phyloP scores from a whole-genome alignment of 2,329 filamentous ascomycete genomes.

The Sclerotinia sclerotiorum region DNA sequence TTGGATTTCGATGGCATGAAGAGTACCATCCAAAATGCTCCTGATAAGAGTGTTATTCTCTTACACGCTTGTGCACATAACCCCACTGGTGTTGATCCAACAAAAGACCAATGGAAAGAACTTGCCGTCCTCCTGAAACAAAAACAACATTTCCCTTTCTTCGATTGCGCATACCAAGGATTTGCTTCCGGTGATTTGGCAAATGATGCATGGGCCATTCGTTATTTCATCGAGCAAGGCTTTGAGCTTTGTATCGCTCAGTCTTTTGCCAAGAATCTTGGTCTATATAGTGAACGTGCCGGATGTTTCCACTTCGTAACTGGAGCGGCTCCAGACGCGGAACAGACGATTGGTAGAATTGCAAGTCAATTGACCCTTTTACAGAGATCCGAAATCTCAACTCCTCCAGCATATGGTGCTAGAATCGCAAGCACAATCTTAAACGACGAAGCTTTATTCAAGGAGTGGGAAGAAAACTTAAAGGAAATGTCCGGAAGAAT shows the following conservation, averaged over 20 bases:
- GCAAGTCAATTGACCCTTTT: conserved; percentile 88
- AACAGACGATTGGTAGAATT: conserved; percentile 61
- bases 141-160: conserved; percentile 93
- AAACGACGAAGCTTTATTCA: conserved; percentile 78
- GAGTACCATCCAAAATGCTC: conserved; percentile 65
- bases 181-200: conserved; percentile 90
- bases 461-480: conserved; percentile 87
- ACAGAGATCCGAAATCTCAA: conserved; percentile 96
- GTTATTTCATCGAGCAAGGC: conserved; percentile 89
- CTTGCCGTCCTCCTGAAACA: conserved; percentile 74
- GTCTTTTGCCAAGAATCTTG: conserved; percentile 98
- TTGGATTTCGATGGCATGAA: conserved; percentile 93
- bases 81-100: conserved; percentile 94
- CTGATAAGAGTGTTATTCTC: conserved; percentile 79
- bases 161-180: conserved; percentile 96
- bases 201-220: conserved; percentile 86
- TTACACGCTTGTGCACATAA: conserved; percentile 97
- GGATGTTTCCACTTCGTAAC: conserved; percentile 96
- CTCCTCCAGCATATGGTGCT: conserved; percentile 91
- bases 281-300: conserved; percentile 92
- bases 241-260: conserved; percentile 87
- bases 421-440: conserved; percentile 82
- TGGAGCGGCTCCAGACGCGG: conserved; percentile 65
- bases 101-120: conserved; percentile 89
- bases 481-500: conserved; percentile 94